phyloP scores from a whole-genome alignment of 768 basidiomycete species.

The Russula olivacea region DNA sequence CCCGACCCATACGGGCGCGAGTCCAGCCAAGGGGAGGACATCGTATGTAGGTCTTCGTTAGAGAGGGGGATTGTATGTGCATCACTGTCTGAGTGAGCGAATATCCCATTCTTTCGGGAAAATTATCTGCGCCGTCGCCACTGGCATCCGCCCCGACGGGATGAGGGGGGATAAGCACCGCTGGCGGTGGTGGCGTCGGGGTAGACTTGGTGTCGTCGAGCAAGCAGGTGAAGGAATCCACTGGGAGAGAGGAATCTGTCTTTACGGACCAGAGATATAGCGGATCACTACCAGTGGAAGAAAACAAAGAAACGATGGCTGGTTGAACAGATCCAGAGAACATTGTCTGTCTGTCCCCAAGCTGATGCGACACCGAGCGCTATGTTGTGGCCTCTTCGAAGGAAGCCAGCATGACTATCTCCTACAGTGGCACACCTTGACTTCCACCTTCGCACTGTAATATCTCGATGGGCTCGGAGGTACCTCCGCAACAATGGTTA shows the following conservation, averaged over 20 bases:
- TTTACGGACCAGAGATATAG: slow-evolving; percentile 48
- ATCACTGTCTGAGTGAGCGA: slow-evolving; percentile 60
- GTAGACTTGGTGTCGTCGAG: slow-evolving; percentile 52
- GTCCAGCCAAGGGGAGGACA: slow-evolving; percentile 41
- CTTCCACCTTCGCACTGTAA: background rate
- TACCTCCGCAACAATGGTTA: slow-evolving; percentile 26
- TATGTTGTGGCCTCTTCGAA: background rate
- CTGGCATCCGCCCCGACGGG: slow-evolving; percentile 26
- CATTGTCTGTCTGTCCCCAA: slow-evolving; percentile 33
- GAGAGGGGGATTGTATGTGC: slow-evolving; percentile 73
- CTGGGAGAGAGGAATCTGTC: slow-evolving; percentile 45
- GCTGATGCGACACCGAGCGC: background rate
- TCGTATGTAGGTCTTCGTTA: slow-evolving; percentile 61
- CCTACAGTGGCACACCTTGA: background rate
- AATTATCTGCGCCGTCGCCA: slow-evolving; percentile 24
- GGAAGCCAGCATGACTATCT: background rate
- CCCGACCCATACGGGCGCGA: slow-evolving; percentile 14
- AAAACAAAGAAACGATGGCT: slow-evolving; percentile 63
- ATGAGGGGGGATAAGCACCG: slow-evolving; percentile 41
- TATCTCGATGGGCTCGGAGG: background rate
- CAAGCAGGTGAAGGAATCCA: slow-evolving; percentile 61
- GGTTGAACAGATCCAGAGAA: slow-evolving; percentile 57
- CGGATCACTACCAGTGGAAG: slow-evolving; percentile 61
- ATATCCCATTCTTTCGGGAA: slow-evolving; percentile 33
- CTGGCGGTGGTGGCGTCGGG: slow-evolving; percentile 43